These are phyloP conservation scores for Fusarium chuoi DNA, from an alignment of 2,329 filamentous ascomycete species.

Conservation along the genomic window DNA sequence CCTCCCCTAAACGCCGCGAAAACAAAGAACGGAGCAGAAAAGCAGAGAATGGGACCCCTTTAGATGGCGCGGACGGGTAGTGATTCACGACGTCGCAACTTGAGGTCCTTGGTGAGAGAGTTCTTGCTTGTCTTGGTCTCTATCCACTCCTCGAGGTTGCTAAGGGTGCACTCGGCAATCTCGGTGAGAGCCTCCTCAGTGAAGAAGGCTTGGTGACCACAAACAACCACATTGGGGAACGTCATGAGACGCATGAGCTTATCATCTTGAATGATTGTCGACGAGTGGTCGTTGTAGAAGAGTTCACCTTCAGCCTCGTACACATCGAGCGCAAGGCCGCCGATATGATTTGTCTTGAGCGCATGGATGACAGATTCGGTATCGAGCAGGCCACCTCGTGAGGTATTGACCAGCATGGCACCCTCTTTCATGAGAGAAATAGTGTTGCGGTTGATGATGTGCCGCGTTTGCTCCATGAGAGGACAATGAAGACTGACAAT, in stretches of 20 bases:
- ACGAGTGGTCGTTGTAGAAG: conserved; percentile 74
- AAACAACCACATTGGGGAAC: conserved; percentile 74
- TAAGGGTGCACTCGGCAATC: conserved; percentile 69
- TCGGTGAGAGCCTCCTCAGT: conserved; percentile 72
- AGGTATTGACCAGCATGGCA: conserved; percentile 74
- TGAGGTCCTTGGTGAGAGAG: conserved; percentile 46
- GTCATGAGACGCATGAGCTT: conserved; percentile 73
- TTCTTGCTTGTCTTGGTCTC: conserved; percentile 47
- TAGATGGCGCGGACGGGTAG: conserved; percentile 49
- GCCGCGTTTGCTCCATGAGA: conserved; percentile 66
- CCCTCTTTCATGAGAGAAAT: conserved; percentile 67
- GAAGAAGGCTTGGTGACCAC: conserved; percentile 76
- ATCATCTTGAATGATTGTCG: conserved; percentile 73
- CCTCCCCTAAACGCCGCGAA: not conserved
- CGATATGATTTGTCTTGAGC: conserved; percentile 69
- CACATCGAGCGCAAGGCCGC: conserved; percentile 73
- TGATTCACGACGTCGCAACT: conserved; percentile 42
- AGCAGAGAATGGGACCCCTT: not conserved
- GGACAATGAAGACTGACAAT: conserved; percentile 75
- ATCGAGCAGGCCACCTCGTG: conserved; percentile 72
- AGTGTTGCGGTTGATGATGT: conserved; percentile 67
- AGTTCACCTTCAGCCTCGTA: conserved; percentile 73
- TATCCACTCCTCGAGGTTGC: conserved; percentile 63
- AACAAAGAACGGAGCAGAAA: not conserved
- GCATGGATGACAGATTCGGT: conserved; percentile 68